Evolutionary conservation across 805 yeast genomes (phyloP).

Genomic region (Wickerhamiella shivajii): DNA sequence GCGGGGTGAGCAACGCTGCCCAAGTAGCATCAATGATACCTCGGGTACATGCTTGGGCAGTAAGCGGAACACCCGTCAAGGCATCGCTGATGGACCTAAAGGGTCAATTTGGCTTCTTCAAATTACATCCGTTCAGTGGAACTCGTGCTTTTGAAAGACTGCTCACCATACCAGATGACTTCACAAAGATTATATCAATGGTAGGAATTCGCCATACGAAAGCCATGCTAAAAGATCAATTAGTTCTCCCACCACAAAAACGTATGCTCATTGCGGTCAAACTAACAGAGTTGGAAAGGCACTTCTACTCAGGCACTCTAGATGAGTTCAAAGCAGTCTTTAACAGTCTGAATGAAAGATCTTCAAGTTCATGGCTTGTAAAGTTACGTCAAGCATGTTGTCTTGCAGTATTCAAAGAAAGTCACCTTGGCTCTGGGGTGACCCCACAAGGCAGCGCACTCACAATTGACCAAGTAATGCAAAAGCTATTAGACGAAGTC

Average conservation of each 20-base stretch:
- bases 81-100: conserved; percentile 50
- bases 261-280: conserved; percentile 57
- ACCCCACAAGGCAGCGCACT: conserved; percentile 19
- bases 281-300: conserved; percentile 72
- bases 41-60: conserved; percentile 89
- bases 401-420: conserved; percentile 51
- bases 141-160: conserved; percentile 30
- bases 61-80: conserved; percentile 85
- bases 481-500: conserved; percentile 46
- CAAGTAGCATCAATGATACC: conserved; percentile 68
- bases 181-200: conserved; percentile 36
- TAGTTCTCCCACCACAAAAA: conserved; percentile 63
- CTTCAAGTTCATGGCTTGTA: conserved; percentile 47
- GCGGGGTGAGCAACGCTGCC: conserved; percentile 60
- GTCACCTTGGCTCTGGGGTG: background rate
- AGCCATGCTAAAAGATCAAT: conserved; percentile 62
- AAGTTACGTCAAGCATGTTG: conserved; percentile 68
- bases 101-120: conserved; percentile 54
- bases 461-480: conserved; percentile 55
- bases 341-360: background rate
- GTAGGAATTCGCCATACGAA: conserved; percentile 71
- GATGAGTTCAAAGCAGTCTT: conserved; percentile 43
- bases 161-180: conserved; percentile 28
- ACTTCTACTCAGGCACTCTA: conserved; percentile 55
- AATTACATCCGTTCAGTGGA: conserved; percentile 48